phyloP scores from a whole-genome alignment of 2,329 filamentous ascomycete species.

The Cladosporium sp. region DNA sequence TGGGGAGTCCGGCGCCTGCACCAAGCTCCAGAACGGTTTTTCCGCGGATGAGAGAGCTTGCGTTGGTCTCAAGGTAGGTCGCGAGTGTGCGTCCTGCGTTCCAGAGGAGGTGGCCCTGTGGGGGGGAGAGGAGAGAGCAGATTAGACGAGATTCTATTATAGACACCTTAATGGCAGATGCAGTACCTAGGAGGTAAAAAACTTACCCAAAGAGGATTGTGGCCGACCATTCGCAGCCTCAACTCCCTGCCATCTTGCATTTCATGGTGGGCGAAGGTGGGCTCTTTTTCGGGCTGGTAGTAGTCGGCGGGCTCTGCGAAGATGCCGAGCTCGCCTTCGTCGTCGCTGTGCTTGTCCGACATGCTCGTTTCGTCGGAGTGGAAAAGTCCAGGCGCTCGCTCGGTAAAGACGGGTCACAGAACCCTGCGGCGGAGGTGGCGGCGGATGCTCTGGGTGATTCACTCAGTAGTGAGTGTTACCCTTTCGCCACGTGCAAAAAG shows the following conservation, averaged over 20 bases:
- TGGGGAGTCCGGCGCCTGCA: constrained; percentile 73
- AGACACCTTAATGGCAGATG: constrained; percentile 8
- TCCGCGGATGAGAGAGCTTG: constrained; percentile 54
- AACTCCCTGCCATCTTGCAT: constrained; percentile 62
- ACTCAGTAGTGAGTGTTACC: background rate
- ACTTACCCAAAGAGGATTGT: constrained; percentile 76
- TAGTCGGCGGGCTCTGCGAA: constrained; percentile 80
- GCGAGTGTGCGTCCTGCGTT: constrained; percentile 78
- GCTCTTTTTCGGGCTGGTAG: constrained; percentile 70
- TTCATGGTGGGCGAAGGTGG: constrained; percentile 67
- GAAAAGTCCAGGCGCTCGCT: constrained; percentile 2
- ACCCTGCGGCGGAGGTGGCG: constrained; percentile 10
- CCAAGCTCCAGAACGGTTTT: constrained; percentile 83
- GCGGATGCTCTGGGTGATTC: too few relatives aligned
- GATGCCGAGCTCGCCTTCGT: constrained; percentile 27
- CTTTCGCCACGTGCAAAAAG: constrained; percentile 5
- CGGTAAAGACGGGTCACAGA: constrained; percentile 5
- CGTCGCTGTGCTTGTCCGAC: constrained; percentile 19
- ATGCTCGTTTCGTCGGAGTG: background rate
- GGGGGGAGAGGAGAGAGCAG: background rate
- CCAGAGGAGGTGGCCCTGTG: constrained; percentile 78
- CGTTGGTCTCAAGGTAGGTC: constrained; percentile 68
- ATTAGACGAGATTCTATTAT: constrained; percentile 5
- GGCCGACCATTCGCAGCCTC: constrained; percentile 73
- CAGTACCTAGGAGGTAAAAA: constrained; percentile 15